Evolutionary conservation across 148 eudicot genomes (phyloP), one percentile per base, ranked within the genome.

Genomic region (Chenopodium suecicum): DNA sequence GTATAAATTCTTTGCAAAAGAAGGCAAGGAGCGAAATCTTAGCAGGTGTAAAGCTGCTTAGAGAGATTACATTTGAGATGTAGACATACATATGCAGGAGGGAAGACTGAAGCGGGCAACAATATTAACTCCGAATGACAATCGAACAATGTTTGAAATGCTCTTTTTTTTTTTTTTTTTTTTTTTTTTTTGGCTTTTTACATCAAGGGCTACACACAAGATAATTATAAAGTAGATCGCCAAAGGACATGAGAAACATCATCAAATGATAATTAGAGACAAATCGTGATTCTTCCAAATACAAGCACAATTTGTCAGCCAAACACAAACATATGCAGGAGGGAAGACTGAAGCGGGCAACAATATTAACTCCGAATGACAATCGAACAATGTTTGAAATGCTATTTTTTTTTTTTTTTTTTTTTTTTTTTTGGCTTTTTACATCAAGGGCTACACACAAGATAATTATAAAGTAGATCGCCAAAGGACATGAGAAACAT

Each of bases 251-350:
- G 29, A 25, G 32, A 50, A 50, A n/a, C 32, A 20, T 74, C 63
- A 16, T 25, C 77, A 74, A 73, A 74, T 74, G 77, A 50, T 73
- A 73, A 73, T 25, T 73, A 47, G 60, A 73, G 76, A 73, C 77
- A 74, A 74, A 74, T 74, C 34, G 32, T 29, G 34, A 74, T 27
- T 27, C 77, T 9, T 50, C 63, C 62, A 52, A 74, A 74, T 52
- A 74, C 77, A 52, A 73, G 10, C 63, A 74, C 77, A 50, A 48
- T 74, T 74, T 74, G 77, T 50, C 63, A 74, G 63, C 41, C 75
- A 50, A 74, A 50, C 37, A 74, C 62, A 74, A 50, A 50, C 77
- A 44, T 74, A n/a, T n/a, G n/a, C n/a, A n/a, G n/a, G n/a, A n/a
- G n/a, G n/a, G n/a, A n/a, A n/a, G 62, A 37, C 44, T 37, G 44